Evolutionary conservation across 306 rosid genomes (phyloP).

Genomic region (Vigna nakashimae): DNA sequence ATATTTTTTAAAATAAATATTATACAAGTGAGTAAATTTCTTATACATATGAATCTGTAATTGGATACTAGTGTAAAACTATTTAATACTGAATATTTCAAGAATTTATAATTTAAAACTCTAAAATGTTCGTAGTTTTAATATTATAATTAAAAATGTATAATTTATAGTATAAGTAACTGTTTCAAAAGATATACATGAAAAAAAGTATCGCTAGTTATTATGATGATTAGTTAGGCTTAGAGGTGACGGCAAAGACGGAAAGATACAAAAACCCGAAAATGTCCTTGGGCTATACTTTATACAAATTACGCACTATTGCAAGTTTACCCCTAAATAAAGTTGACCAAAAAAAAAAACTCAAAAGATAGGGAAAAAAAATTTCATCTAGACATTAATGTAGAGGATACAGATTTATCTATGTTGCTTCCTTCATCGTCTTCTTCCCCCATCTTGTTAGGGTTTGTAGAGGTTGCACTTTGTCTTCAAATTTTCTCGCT

Average conservation of each 20-base stretch:
- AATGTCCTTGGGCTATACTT: conserved; percentile 43
- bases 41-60: background rate
- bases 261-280: background rate
- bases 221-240: background rate
- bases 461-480: conserved; percentile 44
- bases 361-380: background rate
- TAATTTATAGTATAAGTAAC: background rate
- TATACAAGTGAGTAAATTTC: background rate
- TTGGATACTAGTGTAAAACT: too few species aligned
- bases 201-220: background rate
- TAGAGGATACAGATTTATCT: conserved; percentile 44
- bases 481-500: conserved; percentile 42
- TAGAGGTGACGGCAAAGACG: background rate
- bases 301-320: conserved; percentile 13
- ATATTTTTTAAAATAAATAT: too few species aligned
- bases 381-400: conserved; percentile 34
- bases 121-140: background rate
- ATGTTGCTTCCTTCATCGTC: conserved; percentile 47
- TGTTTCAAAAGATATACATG: background rate
- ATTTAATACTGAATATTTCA: too few species aligned
- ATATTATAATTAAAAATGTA: background rate
- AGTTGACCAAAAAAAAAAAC: conserved; percentile 36
- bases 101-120: too few species aligned
- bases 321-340: background rate
- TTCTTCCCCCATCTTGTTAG: conserved; percentile 43